Conservation (phyloP, 805 yeast species). For the Maudiozyma barnettii region DNA sequence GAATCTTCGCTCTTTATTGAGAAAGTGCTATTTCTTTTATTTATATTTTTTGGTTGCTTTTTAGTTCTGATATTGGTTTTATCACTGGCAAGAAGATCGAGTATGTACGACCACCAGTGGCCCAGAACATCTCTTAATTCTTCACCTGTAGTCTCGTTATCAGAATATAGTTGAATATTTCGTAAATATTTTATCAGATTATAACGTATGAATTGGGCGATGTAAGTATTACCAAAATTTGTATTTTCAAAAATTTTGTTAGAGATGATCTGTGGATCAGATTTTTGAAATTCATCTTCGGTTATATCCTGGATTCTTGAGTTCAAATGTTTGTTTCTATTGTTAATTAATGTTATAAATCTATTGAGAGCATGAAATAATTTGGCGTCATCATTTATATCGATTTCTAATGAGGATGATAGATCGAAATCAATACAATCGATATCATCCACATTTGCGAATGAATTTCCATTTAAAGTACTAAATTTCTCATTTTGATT, state of each 20-base stretch:
- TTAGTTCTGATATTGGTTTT: not conserved
- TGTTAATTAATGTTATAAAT: conserved; percentile 14
- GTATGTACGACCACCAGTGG: conserved; percentile 28
- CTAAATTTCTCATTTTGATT: not conserved
- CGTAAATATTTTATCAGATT: conserved; percentile 1
- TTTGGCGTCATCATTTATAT: conserved; percentile 11
- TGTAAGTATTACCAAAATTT: not conserved
- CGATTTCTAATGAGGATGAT: not conserved
- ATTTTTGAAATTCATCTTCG: not conserved
- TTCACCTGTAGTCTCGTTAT: too few relatives aligned
- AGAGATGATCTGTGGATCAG: not conserved
- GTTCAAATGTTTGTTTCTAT: conserved; percentile 1
- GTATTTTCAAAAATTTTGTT: not conserved
- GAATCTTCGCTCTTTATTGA: not conserved
- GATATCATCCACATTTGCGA: not conserved
- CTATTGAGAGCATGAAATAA: conserved; percentile 18
- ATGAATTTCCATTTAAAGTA: not conserved
- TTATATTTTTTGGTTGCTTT: not conserved
- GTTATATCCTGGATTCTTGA: not conserved
- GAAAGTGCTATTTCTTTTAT: not conserved
- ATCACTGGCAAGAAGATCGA: conserved; percentile 20
- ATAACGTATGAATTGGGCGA: conserved; percentile 3
- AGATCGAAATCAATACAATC: not conserved
- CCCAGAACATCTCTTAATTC: conserved; percentile 14
- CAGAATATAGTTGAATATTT: not conserved